Evolutionary conservation across 257 asterid species (phyloP), one percentile per base, ranked within the genome.

Genomic region (Solanum pimpinellifolium): DNA sequence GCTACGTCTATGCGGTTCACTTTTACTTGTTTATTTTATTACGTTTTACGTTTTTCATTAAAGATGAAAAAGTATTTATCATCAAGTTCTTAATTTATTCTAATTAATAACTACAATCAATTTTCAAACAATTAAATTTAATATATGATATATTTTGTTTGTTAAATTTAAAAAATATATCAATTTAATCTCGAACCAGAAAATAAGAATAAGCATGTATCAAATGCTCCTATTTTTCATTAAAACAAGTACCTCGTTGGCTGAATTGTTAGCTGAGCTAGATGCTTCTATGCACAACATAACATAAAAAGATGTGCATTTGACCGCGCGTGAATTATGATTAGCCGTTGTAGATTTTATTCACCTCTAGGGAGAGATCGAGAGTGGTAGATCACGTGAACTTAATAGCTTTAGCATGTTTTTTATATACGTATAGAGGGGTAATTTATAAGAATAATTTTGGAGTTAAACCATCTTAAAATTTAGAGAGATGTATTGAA

Each of bases 281-380:
- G 33, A 86, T 73, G 83, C 59, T 73, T 69, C 27, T n/a, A 16
- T 49, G 83, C 83, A 81, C 85, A 78, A 35, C 89, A 31, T 31
- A 35, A 35, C 37, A 85, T 89, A 73, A 60, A 85, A 80, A 89
- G 87, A 46, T 65, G 86, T 83, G 88, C 84, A 35, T 47, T 21
- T 29, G 11, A 21, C 86, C 65, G 88, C 88, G 91, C 89, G 87
- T 89, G 88, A 70, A 52, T 25, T 6, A 11, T 78, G 41, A 78
- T 3, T 46, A 47, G 15, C 42, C 84, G 13, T 47, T 47, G 29
- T 80, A 29, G 18, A 16, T 27, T 47, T 80, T 80, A 80, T 29
- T 80, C 29, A 47, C 42, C 42, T 80, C 8, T 18, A 56, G 1
- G 11, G 25, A 56, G 66, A 56, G 25, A 56, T 56, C 2, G 66